A percentile compares a stretch with the other conserved stretches of the same genome.
These are phyloP conservation scores for Parachaetomium inaequale DNA, from an alignment of 495 filamentous ascomycete species.

Conservation along the genomic window DNA sequence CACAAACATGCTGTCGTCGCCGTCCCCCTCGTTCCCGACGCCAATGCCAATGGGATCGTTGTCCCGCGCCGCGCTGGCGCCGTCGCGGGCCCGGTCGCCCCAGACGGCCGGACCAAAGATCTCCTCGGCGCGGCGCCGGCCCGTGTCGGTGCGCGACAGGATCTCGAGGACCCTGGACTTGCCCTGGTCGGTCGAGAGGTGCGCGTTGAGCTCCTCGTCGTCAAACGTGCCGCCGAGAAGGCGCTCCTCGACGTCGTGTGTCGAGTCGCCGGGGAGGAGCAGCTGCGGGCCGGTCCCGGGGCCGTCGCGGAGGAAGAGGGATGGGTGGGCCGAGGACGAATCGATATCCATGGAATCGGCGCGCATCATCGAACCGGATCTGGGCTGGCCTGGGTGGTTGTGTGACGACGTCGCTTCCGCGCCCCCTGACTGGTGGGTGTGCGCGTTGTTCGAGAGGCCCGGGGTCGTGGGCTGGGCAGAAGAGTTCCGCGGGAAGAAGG, in stretches of 20 bases:
- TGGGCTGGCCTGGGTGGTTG: slow-evolving; percentile 30
- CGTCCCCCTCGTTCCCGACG: slow-evolving; percentile 41
- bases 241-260: slow-evolving; percentile 41
- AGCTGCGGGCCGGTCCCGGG: slow-evolving; percentile 35
- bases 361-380: slow-evolving; percentile 17
- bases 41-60: slow-evolving; percentile 34
- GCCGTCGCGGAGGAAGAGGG: slow-evolving; percentile 38
- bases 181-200: slow-evolving; percentile 30
- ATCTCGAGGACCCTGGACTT: slow-evolving; percentile 40
- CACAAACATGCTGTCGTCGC: slow-evolving; percentile 51
- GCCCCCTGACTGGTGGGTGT: slow-evolving; percentile 29
- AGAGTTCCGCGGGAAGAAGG: slow-evolving; percentile 38
- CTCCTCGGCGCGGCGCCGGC: slow-evolving; percentile 40
- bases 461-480: slow-evolving; percentile 41
- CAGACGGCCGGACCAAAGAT: slow-evolving; percentile 39
- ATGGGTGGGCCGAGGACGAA: slow-evolving; percentile 28
- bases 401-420: slow-evolving; percentile 29
- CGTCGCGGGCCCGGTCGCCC: slow-evolving; percentile 15
- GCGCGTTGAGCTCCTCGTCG: slow-evolving; percentile 28
- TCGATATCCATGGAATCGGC: slow-evolving; percentile 36
- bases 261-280: slow-evolving; percentile 27
- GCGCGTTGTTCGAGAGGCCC: slow-evolving; percentile 33
- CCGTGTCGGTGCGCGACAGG: slow-evolving; percentile 37
- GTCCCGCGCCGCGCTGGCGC: slow-evolving; percentile 10
- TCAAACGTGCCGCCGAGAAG: slow-evolving; percentile 37